These are phyloP conservation scores for Russula sp. DNA, from an alignment of 768 basidiomycete genomes.

Conservation along the genomic window DNA sequence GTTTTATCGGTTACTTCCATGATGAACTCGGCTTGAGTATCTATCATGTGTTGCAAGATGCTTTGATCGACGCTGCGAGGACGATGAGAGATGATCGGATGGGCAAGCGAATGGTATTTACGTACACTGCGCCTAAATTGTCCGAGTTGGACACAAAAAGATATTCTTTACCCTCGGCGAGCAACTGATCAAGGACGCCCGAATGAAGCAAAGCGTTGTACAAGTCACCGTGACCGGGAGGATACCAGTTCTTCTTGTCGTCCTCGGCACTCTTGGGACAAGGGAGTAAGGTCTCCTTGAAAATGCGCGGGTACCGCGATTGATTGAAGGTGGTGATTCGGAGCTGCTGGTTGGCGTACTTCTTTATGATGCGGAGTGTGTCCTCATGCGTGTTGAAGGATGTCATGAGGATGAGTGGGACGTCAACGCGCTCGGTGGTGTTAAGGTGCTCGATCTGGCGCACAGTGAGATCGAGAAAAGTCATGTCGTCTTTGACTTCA, in stretches of 20 bases:
- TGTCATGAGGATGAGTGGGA: conserved; percentile 77
- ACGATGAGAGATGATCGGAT: conserved; percentile 13
- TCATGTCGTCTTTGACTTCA: conserved; percentile 70
- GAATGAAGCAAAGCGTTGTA: conserved; percentile 68
- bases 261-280: conserved; percentile 49
- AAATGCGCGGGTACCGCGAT: conserved; percentile 68
- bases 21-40: conserved; percentile 57
- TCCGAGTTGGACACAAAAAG: conserved; percentile 76
- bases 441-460: conserved; percentile 68
- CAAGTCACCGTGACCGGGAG: conserved; percentile 70
- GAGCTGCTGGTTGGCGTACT: conserved; percentile 74
- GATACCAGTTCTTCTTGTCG: conserved; percentile 72
- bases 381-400: conserved; percentile 80
- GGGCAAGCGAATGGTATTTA: conserved; percentile 1
- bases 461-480: conserved; percentile 60
- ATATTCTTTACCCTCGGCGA: conserved; percentile 70
- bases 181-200: conserved; percentile 65
- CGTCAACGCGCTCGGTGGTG: conserved; percentile 53
- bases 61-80: conserved; percentile 54
- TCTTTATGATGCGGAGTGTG: conserved; percentile 71
- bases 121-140: conserved; percentile 62
- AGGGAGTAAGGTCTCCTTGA: conserved; percentile 61
- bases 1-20: conserved; percentile 83
- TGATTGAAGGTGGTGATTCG: conserved; percentile 68
- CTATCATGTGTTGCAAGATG: conserved; percentile 63